Percentiles rank a stretch among this genome's conserved stretches.
These are phyloP conservation scores for Aegle marmelos DNA, from an alignment of 345 rosid species.

Conservation along the genomic window DNA sequence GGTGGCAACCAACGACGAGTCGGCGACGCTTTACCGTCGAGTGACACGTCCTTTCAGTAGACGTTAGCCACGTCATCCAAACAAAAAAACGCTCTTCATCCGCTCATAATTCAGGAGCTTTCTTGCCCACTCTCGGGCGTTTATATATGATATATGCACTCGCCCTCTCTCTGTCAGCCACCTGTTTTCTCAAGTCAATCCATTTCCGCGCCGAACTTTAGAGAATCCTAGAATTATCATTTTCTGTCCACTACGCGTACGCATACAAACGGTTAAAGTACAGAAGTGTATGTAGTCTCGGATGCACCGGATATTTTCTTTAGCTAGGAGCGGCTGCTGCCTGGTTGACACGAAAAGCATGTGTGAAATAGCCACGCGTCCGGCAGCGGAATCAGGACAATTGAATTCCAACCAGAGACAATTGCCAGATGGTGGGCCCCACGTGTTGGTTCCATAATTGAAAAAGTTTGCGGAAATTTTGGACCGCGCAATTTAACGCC, in stretches of 20 bases:
- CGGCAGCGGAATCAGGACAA: too few species aligned
- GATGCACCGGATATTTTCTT: background rate
- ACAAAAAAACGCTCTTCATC: background rate
- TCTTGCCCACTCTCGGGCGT: background rate
- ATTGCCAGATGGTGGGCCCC: too few species aligned
- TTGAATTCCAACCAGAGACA: too few species aligned
- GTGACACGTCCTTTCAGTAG: constrained; percentile 2
- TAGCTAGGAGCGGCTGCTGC: too few species aligned
- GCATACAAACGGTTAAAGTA: too few species aligned
- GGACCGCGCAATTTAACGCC: too few species aligned
- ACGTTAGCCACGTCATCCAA: background rate
- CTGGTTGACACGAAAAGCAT: too few species aligned
- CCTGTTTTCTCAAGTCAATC: background rate
- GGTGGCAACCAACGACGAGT: background rate
- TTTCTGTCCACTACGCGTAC: background rate
- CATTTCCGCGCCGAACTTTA: background rate
- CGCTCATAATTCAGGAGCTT: background rate
- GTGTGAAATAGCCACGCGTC: too few species aligned
- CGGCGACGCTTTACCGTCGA: background rate
- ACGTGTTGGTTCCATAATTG: too few species aligned
- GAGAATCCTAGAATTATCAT: background rate
- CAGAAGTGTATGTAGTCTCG: background rate
- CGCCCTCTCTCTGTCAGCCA: background rate
- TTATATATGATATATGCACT: background rate
- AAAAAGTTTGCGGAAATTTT: too few species aligned